These are phyloP conservation scores for Casaregolazyma suthepensis DNA, from an alignment of 1,139 yeast species.

Conservation along the genomic window DNA sequence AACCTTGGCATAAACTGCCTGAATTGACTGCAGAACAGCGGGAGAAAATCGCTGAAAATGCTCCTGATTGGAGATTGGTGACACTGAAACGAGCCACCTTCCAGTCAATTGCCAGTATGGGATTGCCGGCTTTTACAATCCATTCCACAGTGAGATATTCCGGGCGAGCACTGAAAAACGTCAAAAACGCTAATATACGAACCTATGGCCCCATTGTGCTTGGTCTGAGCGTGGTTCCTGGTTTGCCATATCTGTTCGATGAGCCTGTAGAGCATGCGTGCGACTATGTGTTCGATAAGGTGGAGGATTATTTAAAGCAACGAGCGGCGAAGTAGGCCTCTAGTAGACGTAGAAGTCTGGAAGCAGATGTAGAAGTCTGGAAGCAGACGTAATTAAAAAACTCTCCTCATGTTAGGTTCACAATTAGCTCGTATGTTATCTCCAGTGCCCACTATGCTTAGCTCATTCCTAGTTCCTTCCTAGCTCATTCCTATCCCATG, in stretches of 20 bases:
- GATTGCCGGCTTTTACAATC: conserved; percentile 79
- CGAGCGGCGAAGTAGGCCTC: not conserved
- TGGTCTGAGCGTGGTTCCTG: conserved; percentile 73
- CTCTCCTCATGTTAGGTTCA: not conserved
- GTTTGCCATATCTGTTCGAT: conserved; percentile 72
- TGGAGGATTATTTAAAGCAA: conserved; percentile 33
- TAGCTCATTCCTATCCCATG: not conserved
- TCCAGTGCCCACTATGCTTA: too few relatives aligned
- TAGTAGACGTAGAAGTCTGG: not conserved
- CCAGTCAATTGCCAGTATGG: conserved; percentile 82
- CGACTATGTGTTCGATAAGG: conserved; percentile 58
- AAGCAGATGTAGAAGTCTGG: not conserved
- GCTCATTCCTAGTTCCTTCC: not conserved
- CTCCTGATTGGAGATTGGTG: conserved; percentile 57
- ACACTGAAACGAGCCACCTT: conserved; percentile 68
- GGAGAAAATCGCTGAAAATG: conserved; percentile 36
- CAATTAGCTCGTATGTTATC: too few relatives aligned
- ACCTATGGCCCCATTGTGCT: conserved; percentile 72
- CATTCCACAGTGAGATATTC: conserved; percentile 74
- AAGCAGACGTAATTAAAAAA: too few relatives aligned
- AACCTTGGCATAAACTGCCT: conserved; percentile 60
- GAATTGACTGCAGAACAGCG: conserved; percentile 27
- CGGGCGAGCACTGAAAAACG: conserved; percentile 43
- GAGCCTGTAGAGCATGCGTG: conserved; percentile 73
- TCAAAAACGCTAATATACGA: conserved; percentile 46